Evolutionary conservation across 2,329 filamentous ascomycete genomes (phyloP), one percentile per base, ranked within the genome.

Genomic region (Hypoxylon sp.): DNA sequence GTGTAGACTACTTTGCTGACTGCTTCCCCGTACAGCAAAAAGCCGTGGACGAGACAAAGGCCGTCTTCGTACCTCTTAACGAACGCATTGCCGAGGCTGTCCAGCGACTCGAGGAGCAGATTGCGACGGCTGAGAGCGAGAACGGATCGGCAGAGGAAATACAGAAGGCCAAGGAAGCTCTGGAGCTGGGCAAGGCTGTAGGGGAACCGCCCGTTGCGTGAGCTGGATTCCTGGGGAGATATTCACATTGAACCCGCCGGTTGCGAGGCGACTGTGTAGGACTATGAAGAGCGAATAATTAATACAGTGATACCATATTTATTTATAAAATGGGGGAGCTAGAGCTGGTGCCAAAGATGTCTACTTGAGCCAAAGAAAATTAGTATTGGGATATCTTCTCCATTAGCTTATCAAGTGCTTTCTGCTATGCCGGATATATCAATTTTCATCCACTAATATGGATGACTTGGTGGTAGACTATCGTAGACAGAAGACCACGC

Each of bases 21-120:
- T 8, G 55, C 48, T 54, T 42, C 27, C 13, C 39, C 17, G 10
- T 32, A 51, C 6, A 97, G 94, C 87, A 88, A 82, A 87, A 88
- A 83, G 94, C 92, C 21, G 83, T 94, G n/a, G 89, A 94, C 72
- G 93, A 99, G 82, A 98, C 96, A 7, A 92, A 92, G 78, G 92
- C 90, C 62, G 89, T 98, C 29, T 92, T 98, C 74, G 91, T 86
- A 2, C 88, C 88, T 1, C 82, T 98, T 72, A 87, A 87, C 74
- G 79, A 88, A 76, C 91, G 93, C 76, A 93, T 98, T 73, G 81
- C 80, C 50, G 88, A 91, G 62, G 91, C 93, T 1, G 83, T 94
- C 44, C 84, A 87, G 63, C 93, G 90, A 77, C 84, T 98, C 53
- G 89, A 97, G 81, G 87, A 91, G 72, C 86, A 93, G 79, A 84